These are phyloP conservation scores for Hericium coralloides DNA, from an alignment of 768 basidiomycete genomes.

Conservation along the genomic window DNA sequence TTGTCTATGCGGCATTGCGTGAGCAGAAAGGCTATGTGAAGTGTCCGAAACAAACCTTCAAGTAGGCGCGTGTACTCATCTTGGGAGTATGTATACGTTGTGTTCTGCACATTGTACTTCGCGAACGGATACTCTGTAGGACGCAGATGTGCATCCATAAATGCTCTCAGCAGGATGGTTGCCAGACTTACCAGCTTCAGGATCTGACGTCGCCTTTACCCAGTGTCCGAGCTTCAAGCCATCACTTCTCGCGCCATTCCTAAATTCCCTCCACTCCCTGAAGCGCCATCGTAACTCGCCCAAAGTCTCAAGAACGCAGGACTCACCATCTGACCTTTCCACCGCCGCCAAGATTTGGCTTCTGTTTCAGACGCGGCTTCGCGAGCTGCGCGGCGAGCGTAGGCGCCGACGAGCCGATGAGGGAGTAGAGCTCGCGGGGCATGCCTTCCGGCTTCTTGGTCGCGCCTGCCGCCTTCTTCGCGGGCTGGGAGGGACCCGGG, in stretches of 20 bases:
- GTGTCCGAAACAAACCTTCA: slow-evolving; percentile 40
- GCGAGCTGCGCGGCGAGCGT: slow-evolving; percentile 71
- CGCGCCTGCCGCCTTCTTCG: slow-evolving; percentile 29
- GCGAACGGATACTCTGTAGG: slow-evolving; percentile 67
- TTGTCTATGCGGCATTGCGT: slow-evolving; percentile 31
- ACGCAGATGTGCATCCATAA: background rate
- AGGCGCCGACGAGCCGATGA: slow-evolving; percentile 92
- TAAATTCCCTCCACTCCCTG: slow-evolving; percentile 74
- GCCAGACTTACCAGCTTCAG: slow-evolving; percentile 39
- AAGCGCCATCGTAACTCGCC: background rate
- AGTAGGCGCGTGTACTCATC: slow-evolving; percentile 83
- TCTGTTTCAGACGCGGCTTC: slow-evolving; percentile 81
- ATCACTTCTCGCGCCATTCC: slow-evolving; percentile 62
- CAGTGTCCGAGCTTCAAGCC: slow-evolving; percentile 73
- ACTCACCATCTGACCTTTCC: slow-evolving; percentile 65
- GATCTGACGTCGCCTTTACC: slow-evolving; percentile 55
- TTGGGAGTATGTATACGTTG: slow-evolving; percentile 63
- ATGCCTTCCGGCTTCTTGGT: slow-evolving; percentile 80
- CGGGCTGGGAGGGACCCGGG: slow-evolving; percentile 34
- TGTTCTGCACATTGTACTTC: slow-evolving; percentile 68
- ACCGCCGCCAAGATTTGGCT: slow-evolving; percentile 61
- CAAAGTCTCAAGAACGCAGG: background rate
- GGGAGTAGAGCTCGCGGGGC: slow-evolving; percentile 83
- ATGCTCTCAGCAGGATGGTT: background rate
- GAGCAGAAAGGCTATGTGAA: background rate